Evolutionary conservation across 2,329 filamentous ascomycete genomes (phyloP).

Genomic region (Sclerotinia borealis): DNA sequence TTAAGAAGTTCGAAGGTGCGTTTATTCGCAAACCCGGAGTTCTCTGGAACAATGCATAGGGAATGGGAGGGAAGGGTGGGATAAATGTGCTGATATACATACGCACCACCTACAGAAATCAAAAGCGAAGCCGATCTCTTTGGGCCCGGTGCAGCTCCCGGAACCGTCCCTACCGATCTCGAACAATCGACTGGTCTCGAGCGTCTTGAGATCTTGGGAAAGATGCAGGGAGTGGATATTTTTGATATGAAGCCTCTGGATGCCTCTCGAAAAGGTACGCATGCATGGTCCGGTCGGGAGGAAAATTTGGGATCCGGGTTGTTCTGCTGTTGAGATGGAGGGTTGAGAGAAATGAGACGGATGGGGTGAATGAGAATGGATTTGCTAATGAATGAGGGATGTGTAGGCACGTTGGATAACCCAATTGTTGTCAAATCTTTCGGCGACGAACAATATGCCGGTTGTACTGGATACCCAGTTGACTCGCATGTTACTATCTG

Average conservation of each 20-base stretch:
- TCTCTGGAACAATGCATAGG: background rate
- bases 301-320: background rate
- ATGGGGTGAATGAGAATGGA: background rate
- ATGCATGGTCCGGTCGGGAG: background rate
- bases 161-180: constrained; percentile 86
- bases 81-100: constrained; percentile 16
- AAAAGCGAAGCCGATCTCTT: constrained; percentile 76
- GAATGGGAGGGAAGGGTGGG: background rate
- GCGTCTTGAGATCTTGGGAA: constrained; percentile 96
- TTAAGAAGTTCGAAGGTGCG: constrained; percentile 33
- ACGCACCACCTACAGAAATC: constrained; percentile 60
- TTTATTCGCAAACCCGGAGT: background rate
- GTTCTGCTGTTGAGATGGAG: background rate
- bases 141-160: constrained; percentile 71
- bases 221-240: constrained; percentile 97
- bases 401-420: constrained; percentile 76
- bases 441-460: constrained; percentile 92
- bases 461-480: constrained; percentile 89
- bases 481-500: constrained; percentile 89
- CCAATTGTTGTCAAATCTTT: constrained; percentile 87
- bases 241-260: constrained; percentile 99
- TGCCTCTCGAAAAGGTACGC: constrained; percentile 72
- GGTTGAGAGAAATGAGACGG: background rate
- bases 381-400: constrained; percentile 15
- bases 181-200: constrained; percentile 97